These are phyloP conservation scores for Pseudogymnoascus destructans DNA, from an alignment of 2,329 filamentous ascomycete species.

Conservation along the genomic window DNA sequence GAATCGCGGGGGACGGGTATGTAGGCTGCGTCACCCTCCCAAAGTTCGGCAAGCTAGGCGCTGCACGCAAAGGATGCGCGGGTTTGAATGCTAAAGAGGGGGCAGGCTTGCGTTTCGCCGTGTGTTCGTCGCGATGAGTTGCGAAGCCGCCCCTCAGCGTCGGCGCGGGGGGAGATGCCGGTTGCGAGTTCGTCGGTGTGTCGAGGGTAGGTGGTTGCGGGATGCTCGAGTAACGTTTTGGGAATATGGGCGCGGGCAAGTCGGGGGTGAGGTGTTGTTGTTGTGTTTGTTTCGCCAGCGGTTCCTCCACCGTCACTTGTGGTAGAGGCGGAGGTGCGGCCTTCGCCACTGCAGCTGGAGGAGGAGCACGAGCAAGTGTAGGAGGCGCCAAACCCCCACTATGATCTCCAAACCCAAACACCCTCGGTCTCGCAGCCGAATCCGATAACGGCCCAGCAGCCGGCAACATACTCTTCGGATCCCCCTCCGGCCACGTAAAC, in stretches of 20 bases:
- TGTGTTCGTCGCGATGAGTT: neutral
- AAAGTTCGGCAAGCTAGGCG: neutral
- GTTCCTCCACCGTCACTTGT: too few species aligned
- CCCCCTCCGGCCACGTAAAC: conserved; percentile 43
- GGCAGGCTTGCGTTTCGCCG: neutral
- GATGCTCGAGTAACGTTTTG: neutral
- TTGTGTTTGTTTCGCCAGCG: neutral
- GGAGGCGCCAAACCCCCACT: neutral
- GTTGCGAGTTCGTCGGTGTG: neutral
- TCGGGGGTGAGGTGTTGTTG: neutral
- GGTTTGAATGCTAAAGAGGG: neutral
- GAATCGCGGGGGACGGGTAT: neutral
- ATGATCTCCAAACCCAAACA: neutral
- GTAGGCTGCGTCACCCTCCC: neutral
- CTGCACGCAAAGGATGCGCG: neutral
- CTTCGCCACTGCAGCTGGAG: neutral
- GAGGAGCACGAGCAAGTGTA: neutral
- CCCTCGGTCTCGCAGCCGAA: neutral
- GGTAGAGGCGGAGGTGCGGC: neutral
- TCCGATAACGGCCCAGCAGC: neutral
- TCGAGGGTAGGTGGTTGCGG: neutral
- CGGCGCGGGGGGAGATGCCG: neutral
- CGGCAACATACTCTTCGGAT: conserved; percentile 24
- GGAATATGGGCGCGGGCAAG: neutral
- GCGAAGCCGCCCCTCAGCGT: neutral